phyloP scores from a whole-genome alignment of 169 alveolate genomes.

The Pseudocohnilembus persalinus region DNA sequence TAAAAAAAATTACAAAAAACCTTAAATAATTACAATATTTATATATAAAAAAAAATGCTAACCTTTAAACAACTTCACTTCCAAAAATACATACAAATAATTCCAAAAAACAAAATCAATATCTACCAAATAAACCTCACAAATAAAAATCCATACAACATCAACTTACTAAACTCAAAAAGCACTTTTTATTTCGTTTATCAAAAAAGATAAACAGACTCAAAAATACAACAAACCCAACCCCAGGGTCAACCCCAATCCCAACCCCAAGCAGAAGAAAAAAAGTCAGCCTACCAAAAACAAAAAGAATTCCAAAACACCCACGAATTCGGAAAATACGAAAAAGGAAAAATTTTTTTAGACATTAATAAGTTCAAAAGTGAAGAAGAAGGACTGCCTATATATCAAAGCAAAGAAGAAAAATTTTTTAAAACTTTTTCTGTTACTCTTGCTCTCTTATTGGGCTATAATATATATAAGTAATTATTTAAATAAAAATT shows the following conservation, averaged over 20 bases:
- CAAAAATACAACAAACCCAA: neutral
- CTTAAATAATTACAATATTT: too few relatives aligned
- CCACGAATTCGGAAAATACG: neutral
- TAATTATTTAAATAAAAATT: too few relatives aligned
- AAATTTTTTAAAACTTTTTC: neutral
- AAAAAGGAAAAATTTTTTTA: neutral
- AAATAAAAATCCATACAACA: too few relatives aligned
- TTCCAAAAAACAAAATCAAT: too few relatives aligned
- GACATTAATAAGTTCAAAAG: neutral
- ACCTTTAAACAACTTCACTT: too few relatives aligned
- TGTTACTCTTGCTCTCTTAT: neutral
- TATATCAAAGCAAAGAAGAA: neutral
- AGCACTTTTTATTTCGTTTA: neutral
- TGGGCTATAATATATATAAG: neutral
- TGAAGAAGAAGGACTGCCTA: neutral
- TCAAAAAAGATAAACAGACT: neutral
- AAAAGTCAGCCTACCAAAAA: neutral
- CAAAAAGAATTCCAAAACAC: neutral
- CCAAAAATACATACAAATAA: too few relatives aligned
- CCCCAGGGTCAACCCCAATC: too few relatives aligned
- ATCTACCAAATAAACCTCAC: too few relatives aligned
- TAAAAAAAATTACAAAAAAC: too few relatives aligned
- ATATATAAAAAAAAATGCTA: too few relatives aligned
- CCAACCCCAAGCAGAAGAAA: too few relatives aligned
- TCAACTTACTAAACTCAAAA: too few relatives aligned